Conservation (phyloP, 78 protist genomes). For the Dictyostelium capitatum region DNA sequence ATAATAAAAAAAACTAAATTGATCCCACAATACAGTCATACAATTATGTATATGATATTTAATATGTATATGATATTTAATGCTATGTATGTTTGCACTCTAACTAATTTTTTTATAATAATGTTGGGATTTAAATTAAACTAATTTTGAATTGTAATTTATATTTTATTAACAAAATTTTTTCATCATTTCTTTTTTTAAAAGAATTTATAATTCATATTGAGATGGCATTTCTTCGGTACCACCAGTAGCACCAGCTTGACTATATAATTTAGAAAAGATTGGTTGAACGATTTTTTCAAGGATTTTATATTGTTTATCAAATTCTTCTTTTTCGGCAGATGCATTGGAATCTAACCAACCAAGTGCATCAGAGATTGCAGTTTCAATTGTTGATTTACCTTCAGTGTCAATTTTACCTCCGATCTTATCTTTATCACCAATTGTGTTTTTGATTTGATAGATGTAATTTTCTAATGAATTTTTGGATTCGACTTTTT, state of each 20-base stretch:
- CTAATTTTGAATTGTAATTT: too few species aligned
- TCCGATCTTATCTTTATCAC: constrained; percentile 83
- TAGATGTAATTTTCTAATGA: constrained; percentile 92
- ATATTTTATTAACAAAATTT: too few species aligned
- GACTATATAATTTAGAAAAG: constrained; percentile 93
- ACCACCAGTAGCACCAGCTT: constrained; percentile 70
- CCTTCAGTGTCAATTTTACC: constrained; percentile 94
- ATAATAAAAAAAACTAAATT: too few species aligned
- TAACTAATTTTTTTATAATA: too few species aligned
- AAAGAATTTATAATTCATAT: constrained; percentile 93
- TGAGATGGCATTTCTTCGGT: constrained; percentile 81
- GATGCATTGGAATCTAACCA: constrained; percentile 95
- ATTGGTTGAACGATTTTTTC: constrained; percentile 97
- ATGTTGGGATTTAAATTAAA: too few species aligned
- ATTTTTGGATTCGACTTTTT: constrained; percentile 90
- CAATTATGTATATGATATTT: too few species aligned
- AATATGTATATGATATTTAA: too few species aligned
- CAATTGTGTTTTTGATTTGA: constrained; percentile 83
- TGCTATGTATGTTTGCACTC: too few species aligned
- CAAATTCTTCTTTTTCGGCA: constrained; percentile 96
- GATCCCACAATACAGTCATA: too few species aligned
- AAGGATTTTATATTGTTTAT: constrained; percentile 94
- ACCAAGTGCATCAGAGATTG: constrained; percentile 92
- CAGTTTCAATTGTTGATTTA: constrained; percentile 79
- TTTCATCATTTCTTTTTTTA: too few species aligned